A percentile compares a stretch with the other conserved stretches of the same genome.
phyloP scores from a whole-genome alignment of 306 rosid species.

The Carpinus fangiana region DNA sequence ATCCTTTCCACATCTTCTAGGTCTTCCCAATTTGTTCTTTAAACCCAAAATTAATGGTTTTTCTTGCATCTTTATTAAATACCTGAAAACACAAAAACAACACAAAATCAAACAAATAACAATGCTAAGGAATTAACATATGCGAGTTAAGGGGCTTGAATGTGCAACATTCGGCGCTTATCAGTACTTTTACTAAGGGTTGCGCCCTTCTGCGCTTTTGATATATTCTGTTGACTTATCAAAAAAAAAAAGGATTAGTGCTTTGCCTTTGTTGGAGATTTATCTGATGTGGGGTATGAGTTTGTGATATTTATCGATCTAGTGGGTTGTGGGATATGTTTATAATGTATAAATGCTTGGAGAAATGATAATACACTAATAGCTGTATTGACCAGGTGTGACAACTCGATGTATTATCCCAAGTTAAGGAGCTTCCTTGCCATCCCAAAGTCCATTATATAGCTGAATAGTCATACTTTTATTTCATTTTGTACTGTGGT shows the following conservation, averaged over 20 bases:
- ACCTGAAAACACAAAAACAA: too few relatives aligned
- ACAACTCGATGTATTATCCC: neutral
- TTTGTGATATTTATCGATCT: neutral
- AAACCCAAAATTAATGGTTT: too few relatives aligned
- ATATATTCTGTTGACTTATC: too few relatives aligned
- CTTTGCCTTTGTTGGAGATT: neutral
- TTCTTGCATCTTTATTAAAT: too few relatives aligned
- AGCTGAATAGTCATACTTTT: conserved; percentile 3
- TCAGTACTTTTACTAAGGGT: too few relatives aligned
- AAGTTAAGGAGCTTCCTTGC: neutral
- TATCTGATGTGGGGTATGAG: neutral
- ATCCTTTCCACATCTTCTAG: too few relatives aligned
- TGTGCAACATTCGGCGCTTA: too few relatives aligned
- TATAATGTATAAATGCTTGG: neutral
- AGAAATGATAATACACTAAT: neutral
- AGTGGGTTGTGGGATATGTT: neutral
- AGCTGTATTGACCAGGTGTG: neutral
- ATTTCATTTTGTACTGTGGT: neutral
- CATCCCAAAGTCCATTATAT: neutral
- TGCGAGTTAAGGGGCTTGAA: too few relatives aligned
- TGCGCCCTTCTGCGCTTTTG: too few relatives aligned
- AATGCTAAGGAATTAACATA: too few relatives aligned
- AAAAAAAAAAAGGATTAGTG: neutral
- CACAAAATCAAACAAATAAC: too few relatives aligned
- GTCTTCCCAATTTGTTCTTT: too few relatives aligned